These are phyloP conservation scores for Ophioceras dolichostomum DNA, from an alignment of 2,329 filamentous ascomycete species.

Conservation along the genomic window DNA sequence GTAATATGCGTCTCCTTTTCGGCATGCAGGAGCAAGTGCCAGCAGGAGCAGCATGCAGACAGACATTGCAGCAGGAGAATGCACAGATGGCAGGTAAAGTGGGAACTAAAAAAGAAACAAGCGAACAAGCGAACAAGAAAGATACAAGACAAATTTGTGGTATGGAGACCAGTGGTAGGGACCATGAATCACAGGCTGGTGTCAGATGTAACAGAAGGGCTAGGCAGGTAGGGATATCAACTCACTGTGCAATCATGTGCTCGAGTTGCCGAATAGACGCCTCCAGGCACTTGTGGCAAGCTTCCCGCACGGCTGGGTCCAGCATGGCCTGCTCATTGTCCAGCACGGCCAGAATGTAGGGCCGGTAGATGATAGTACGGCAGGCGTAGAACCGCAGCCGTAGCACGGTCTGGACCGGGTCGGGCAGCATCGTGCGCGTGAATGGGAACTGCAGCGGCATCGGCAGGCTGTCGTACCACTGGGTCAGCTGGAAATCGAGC, in stretches of 20 bases:
- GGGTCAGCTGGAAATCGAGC: conserved; percentile 68
- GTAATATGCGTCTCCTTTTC: no score
- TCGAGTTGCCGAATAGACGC: conserved; percentile 70
- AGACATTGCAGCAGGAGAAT: no score
- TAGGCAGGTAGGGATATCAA: conserved; percentile 10
- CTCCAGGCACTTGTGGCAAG: conserved; percentile 71
- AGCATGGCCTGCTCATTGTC: conserved; percentile 63
- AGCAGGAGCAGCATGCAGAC: no score
- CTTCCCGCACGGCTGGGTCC: conserved; percentile 62
- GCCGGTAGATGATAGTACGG: conserved; percentile 75
- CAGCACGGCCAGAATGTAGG: conserved; percentile 69
- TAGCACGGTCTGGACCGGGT: conserved; percentile 68
- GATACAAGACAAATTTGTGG: background rate
- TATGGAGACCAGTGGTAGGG: background rate
- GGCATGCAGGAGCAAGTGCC: no score
- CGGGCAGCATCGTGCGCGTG: conserved; percentile 50
- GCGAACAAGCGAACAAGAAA: background rate
- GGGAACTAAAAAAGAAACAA: conserved; percentile 3
- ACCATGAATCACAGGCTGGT: no score
- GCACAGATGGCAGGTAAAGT: conserved; percentile 7
- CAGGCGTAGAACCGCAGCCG: conserved; percentile 74
- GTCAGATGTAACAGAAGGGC: no score
- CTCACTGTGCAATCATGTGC: conserved; percentile 65
- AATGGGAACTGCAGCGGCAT: conserved; percentile 67
- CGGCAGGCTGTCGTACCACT: conserved; percentile 76